phyloP scores from a whole-genome alignment of 225 moss, liverwort and hornwort species.

The Takakia lepidozioides region DNA sequence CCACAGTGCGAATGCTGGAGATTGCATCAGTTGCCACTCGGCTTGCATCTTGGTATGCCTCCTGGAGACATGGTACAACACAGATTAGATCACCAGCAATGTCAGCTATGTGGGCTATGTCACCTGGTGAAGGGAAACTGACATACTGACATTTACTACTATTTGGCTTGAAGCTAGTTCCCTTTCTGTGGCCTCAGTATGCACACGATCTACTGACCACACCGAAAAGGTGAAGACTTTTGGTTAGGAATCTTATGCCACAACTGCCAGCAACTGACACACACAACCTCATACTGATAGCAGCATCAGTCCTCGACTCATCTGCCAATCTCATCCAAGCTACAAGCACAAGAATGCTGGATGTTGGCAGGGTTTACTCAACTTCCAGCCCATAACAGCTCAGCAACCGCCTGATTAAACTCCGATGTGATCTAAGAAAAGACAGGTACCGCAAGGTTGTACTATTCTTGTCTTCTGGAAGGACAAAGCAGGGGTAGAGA shows the following conservation, averaged over 20 bases:
- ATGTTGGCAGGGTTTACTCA: too few relatives aligned
- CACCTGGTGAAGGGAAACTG: too few relatives aligned
- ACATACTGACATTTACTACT: too few relatives aligned
- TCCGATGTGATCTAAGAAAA: background rate
- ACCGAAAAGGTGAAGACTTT: background rate
- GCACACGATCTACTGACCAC: background rate
- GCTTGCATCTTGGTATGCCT: constrained; percentile 55
- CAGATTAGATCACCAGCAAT: background rate
- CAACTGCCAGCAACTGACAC: too few relatives aligned
- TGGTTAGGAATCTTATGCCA: background rate
- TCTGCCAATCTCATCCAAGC: too few relatives aligned
- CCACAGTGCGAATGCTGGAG: constrained; percentile 55
- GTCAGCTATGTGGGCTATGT: too few relatives aligned
- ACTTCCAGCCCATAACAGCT: too few relatives aligned
- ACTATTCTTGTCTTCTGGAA: too few relatives aligned
- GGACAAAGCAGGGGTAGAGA: background rate
- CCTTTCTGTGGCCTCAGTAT: background rate
- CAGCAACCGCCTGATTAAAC: background rate
- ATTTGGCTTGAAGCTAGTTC: too few relatives aligned
- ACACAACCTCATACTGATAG: too few relatives aligned
- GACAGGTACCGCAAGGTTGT: background rate
- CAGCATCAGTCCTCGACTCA: too few relatives aligned
- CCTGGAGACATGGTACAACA: constrained; percentile 11
- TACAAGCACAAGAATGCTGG: too few relatives aligned
- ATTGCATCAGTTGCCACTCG: constrained; percentile 59